Percentiles rank a stretch among this genome's conserved stretches.
phyloP scores from a whole-genome alignment of 176 grass and related monocot species.

The Ensete glaucum region DNA sequence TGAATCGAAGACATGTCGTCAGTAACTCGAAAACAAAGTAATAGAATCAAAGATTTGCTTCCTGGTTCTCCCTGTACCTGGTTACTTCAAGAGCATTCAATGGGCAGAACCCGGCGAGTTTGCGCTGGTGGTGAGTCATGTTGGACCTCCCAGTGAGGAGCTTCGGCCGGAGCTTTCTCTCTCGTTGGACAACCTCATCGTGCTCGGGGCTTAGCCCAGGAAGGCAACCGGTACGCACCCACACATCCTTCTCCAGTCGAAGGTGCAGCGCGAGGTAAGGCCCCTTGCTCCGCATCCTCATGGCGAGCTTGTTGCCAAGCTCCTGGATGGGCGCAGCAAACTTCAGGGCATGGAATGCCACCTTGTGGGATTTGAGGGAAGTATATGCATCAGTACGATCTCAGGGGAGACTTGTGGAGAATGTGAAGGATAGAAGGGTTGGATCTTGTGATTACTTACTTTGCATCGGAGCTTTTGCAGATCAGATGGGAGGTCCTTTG shows the following conservation, averaged over 20 bases:
- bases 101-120: conserved; percentile 14
- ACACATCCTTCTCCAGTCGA: conserved; percentile 18
- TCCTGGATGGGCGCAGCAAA: conserved; percentile 18
- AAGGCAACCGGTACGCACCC: conserved; percentile 13
- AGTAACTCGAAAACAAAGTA: no score
- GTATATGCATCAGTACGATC: no score
- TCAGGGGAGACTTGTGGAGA: no score
- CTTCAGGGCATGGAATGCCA: conserved; percentile 8
- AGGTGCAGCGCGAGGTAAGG: conserved; percentile 3
- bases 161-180: conserved; percentile 3
- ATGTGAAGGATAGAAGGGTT: no score
- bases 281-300: conserved; percentile 5
- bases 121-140: conserved; percentile 1
- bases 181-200: not conserved
- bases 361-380: not conserved
- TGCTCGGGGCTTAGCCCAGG: not conserved
- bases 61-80: not conserved
- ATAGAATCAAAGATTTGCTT: no score
- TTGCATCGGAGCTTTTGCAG: no score
- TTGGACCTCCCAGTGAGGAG: conserved; percentile 16
- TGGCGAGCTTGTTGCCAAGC: conserved; percentile 5
- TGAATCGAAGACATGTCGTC: not conserved
- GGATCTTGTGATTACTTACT: no score
- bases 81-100: conserved; percentile 4
- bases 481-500: no score